Base-by-base conservation (phyloP, 2,329 filamentous ascomycete species). In the Huntiella savannae region DNA sequence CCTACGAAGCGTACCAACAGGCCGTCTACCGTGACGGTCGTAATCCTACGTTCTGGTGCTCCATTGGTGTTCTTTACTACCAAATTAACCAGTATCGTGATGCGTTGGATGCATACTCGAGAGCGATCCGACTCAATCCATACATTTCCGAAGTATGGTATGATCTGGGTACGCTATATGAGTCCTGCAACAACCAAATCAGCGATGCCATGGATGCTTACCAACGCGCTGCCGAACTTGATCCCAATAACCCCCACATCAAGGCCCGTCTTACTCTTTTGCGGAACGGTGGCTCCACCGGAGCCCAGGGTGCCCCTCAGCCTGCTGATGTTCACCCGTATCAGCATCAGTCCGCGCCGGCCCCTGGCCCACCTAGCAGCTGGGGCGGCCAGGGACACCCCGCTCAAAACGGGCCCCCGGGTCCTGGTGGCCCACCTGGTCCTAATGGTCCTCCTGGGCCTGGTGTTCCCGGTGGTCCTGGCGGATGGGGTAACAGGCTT, bases 91-190 rank as follows among this genome's bases (percentile, higher is more conserved):
- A 98, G 66, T 98, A 98, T 64, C 79, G 91, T 49, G 91, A 98
- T 67, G 91, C 91, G 3, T 73, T 98, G 45, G 91, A 98, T 66
- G 91, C 91, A 35, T 98, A 96, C 63, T 95, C 87, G 51, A 82
- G 91, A 50, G 91, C 91, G 40, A 98, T 96, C 56, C 81, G 91
- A 47, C 65, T 98, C 55, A 98, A 96, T 60, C 91, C 91, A 4
- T 95, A 93, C 67, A 96, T 98, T 53, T 95, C 87, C 2, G 91
- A 98, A 62, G 91, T 98, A 44, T 98, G 91, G 91, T 98, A 96
- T 62, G 91, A 98, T 62, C 69, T 98, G 35, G 91, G 91, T 52
- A 98, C 91, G 55, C 59, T 98, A 81, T 98, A 98, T 58, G 91
- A 98, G 62, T 94, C 86, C 19, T 98, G 91, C 63, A 96, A 98